Base-by-base conservation (phyloP, 768 basidiomycete species). In the Tylopilus subfusipes region DNA sequence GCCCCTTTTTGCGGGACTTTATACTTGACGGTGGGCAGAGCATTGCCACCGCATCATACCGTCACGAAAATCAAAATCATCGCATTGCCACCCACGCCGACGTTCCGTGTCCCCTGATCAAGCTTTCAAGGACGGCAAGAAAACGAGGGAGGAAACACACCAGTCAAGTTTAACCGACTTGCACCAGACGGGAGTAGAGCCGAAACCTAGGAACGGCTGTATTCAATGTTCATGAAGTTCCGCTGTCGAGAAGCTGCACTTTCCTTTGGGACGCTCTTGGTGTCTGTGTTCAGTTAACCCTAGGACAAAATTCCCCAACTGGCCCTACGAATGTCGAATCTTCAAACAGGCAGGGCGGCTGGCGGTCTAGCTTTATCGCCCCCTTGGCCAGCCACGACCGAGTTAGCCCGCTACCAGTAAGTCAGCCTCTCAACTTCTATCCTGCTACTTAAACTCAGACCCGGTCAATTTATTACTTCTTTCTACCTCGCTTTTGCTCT, bases 381-480 rank as follows among this genome's bases (percentile, higher is more conserved):
- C 22, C 21, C 22, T 43, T 31, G 42, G 27, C 48, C 55, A 64
- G 62, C 58, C 62, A 24, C 44, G 7, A 53, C 29, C 21, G 13
- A 22, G 7, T 48, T 29, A 38, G 43, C 13, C 40, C 13, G 18
- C 13, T 18, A 29, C 27, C 18, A 16, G 9, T 3, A 10, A 30
- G 65, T 66, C 65, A 66, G 65, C 65, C 65, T 63, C 65, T 52
- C 42, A 9, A 18, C 24, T 16, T 6, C 16, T 19, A 8, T 21
- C 36, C 3, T 31, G 27, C 9, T 59, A 51, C 47, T 53, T 66
- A 57, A 57, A 49, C 13, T n/a, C 29, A 4, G 8, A 3, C 34
- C 21, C 16, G 27, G 8, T 36, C 12, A 45, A 42, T 61, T 31
- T 53, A 52, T 50, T 48, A 16, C 34, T 46, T 55, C 55, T 30